A percentile compares a stretch with the other conserved stretches of the same genome.
These are phyloP conservation scores for Multifurca ochricompacta DNA, from an alignment of 768 basidiomycete species.

Conservation along the genomic window DNA sequence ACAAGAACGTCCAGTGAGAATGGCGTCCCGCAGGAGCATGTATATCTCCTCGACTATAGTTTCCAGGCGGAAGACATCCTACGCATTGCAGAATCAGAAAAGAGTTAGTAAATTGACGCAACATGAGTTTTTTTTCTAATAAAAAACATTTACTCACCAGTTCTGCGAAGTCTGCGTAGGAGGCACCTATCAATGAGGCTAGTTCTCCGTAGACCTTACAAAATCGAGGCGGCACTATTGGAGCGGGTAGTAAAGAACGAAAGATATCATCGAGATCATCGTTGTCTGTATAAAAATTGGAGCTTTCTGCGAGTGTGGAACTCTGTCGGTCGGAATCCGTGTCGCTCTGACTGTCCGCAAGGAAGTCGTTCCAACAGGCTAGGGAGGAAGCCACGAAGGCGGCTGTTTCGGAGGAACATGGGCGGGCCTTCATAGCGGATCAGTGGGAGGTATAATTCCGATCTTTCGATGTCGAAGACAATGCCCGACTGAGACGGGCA, in stretches of 20 bases:
- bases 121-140: no score
- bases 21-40: background rate
- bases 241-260: background rate
- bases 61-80: background rate
- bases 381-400: background rate
- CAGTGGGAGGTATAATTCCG: background rate
- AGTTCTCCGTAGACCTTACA: background rate
- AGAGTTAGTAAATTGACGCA: background rate
- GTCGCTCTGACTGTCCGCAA: background rate
- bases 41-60: background rate
- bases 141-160: background rate
- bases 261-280: background rate
- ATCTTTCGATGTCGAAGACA: background rate
- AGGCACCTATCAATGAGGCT: background rate
- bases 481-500: background rate
- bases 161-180: background rate
- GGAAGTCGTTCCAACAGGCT: background rate
- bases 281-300: background rate
- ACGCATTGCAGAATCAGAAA: background rate
- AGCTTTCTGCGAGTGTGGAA: background rate
- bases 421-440: background rate
- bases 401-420: background rate
- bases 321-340: background rate
- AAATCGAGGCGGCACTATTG: background rate
- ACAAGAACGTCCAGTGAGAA: background rate